Conservation (phyloP, 2,329 filamentous ascomycete genomes). For the Gaeumannomyces sp. region DNA sequence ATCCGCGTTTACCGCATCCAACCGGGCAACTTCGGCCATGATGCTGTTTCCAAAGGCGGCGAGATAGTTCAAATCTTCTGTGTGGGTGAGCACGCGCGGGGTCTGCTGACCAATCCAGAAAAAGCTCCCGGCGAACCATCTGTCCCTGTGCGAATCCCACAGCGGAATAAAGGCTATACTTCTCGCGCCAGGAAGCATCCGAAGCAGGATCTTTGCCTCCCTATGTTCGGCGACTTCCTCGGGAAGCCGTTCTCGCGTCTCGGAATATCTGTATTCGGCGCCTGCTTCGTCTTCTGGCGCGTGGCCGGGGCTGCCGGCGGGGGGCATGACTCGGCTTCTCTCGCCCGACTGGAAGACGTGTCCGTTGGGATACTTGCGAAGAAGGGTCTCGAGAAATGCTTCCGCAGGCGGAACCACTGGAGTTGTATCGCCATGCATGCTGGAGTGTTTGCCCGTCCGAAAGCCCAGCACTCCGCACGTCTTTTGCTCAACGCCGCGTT, state of each 20-base stretch:
- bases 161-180: conserved; percentile 42
- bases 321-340: background rate
- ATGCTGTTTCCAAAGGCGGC: conserved; percentile 46
- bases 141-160: conserved; percentile 32
- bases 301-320: background rate
- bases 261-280: background rate
- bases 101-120: conserved; percentile 26
- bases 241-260: background rate
- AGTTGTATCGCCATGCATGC: conserved; percentile 23
- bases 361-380: background rate
- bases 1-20: conserved; percentile 31
- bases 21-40: conserved; percentile 48
- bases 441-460: conserved; percentile 28
- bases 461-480: conserved; percentile 31
- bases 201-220: conserved; percentile 26
- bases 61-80: conserved; percentile 42
- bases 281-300: background rate
- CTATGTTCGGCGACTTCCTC: background rate
- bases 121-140: conserved; percentile 16
- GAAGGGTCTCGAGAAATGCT: conserved; percentile 3
- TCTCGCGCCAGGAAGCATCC: conserved; percentile 34
- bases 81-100: conserved; percentile 38
- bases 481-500: too few species aligned
- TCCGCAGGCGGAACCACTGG: conserved; percentile 13
- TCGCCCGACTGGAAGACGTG: conserved; percentile 18